Evolutionary conservation across 78 protist species (phyloP), one percentile per base, ranked within the genome.

Genomic region (Speleostelium caveatum): DNA sequence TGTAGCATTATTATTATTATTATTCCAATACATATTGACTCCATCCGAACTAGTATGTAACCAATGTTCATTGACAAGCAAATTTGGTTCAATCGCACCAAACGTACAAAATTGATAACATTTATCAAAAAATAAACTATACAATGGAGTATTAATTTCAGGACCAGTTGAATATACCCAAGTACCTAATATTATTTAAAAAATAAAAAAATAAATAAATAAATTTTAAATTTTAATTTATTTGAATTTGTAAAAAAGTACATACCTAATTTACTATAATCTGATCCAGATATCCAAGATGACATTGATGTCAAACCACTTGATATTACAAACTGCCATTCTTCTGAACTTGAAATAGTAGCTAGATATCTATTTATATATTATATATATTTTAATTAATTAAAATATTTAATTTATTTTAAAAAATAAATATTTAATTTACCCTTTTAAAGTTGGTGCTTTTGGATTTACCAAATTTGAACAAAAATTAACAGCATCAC

Each of bases 121-220:
- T 35, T 73, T 73, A 73, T 73, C 79, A 73, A 73, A 33, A 21
- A 38, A 73, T 32, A 73, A 42, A 35, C 53, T 73, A 53, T 73
- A 73, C 79, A 73, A 53, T 28, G 22, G 22, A 30, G 45, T 38
- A 53, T 28, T 32, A 22, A 32, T 36, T 30, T 53, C 67, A 21
- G 79, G 79, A 28, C 42, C 65, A 33, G 6, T 14, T 7, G 21
- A 17, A 21, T 33, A 73, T 30, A 4, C 7, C 79, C 79, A 73
- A 22, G 21, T 7, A 33, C 79, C 79, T 5, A n/a, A n/a, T n/a
- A n/a, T n/a, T n/a, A n/a, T n/a, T n/a, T n/a, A n/a, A n/a, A n/a
- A n/a, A n/a, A n/a, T n/a, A n/a, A n/a, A n/a, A n/a, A n/a, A n/a
- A n/a, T n/a, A n/a, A n/a, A n/a, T n/a, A n/a, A n/a, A n/a, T n/a